Base-by-base conservation (phyloP, 2,329 filamentous ascomycete genomes). In the Microsporum canis region DNA sequence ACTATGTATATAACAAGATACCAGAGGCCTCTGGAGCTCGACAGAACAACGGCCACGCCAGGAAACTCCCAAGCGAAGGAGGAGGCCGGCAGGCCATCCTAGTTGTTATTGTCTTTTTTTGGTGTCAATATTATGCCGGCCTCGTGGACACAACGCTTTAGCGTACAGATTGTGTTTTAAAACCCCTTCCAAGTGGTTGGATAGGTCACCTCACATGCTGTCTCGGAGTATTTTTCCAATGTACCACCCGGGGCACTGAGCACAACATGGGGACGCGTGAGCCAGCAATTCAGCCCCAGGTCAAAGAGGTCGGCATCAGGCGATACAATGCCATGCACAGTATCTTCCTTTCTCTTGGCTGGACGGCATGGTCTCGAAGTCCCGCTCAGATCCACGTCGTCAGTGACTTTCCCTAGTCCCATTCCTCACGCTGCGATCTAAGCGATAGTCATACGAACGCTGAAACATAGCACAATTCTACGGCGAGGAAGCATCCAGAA, bases 211-310 rank as follows among this genome's bases (percentile, higher is more conserved):
- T 53, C 49, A 34, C n/a, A 55, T 36, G 51, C 8, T 55, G 31
- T 36, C 51, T 55, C 51, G 51, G 51, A 55, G 31, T 55, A 36
- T 55, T 55, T 55, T 31, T 55, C 51, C 51, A 23, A 17, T 12
- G 39, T 43, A 14, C 39, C n/a, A 43, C 17, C 39, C 39, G 39
- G 39, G n/a, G 39, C 10, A 33, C 31, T 31, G n/a, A 29, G 51
- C 31, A 34, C 51, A 31, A n/a, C 51, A 55, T 55, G 51, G 36
- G 51, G 51, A 36, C 51, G 29, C 51, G 51, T 55, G 51, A 55
- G 51, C 51, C 12, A 55, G 51, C 31, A 14, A 55, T n/a, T 55
- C 51, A 55, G 51, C 51, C 51, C 51, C 51, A 55, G 31, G 17
- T 55, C 51, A 29, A 36, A 55, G 5, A 10, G 17, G 8, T 23